Evolutionary conservation across 805 yeast genomes (phyloP), one percentile per base, ranked within the genome.

Genomic region (Metschnikowia arizonensis): DNA sequence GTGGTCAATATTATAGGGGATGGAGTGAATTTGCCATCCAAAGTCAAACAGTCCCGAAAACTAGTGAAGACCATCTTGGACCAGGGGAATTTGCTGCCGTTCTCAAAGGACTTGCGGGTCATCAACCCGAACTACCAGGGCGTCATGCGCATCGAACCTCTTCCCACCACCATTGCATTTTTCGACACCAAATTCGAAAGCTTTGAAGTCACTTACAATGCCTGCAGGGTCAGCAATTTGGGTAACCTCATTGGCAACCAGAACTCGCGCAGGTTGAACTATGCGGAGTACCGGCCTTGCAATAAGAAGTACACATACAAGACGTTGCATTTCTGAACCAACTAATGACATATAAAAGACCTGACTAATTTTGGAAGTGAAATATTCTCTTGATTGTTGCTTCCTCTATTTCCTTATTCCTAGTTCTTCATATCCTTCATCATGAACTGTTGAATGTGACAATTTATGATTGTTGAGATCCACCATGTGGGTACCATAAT

Each of bases 81-180:
- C 58, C 99, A 93, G 64, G 93, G 93, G 0, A 85, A 81, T 58
- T 62, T 93, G 37, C 85, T 93, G 26, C 99, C 99, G 10, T 88
- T 90, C 58, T 66, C 81, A 2, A 63, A 70, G 15, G 64, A 71
- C 18, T 65, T 78, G 23, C 76, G 87, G 49, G 85, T 95, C 0
- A 71, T 87, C 1, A 68, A 78, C 17, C 78, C 95, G 70, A 82
- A 81, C 47, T 77, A 77, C 55, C 95, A 88, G 59, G 81, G 82
- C 52, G 67, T 79, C 4, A 68, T 91, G 50, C 73, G 83, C 18
- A 61, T 93, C 42, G 77, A 83, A 36, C 98, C 97, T 1, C 66
- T 89, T 35, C 99, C 99, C 0, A 76, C 82, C 4, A 70, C 63
- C 5, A 62, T 58, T 28, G 66, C 88, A 0, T 52, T 91, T n/a